A percentile compares a stretch with the other conserved stretches of the same genome.
These are phyloP conservation scores for Collybia nuda DNA, from an alignment of 768 basidiomycete species.

Conservation along the genomic window DNA sequence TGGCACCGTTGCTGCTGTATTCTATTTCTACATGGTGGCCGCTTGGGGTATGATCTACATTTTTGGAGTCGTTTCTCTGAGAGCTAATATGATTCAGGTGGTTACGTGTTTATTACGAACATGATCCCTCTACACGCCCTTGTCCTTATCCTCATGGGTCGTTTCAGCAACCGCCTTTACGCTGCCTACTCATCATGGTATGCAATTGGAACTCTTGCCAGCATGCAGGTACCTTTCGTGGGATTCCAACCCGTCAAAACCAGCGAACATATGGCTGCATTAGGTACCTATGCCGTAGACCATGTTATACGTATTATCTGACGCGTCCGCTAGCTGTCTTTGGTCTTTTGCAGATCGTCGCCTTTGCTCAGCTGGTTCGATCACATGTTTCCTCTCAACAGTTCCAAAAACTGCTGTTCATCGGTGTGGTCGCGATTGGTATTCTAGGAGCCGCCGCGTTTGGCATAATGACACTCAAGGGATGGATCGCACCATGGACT, in stretches of 20 bases:
- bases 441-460: constrained; percentile 72
- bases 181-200: constrained; percentile 98
- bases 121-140: constrained; percentile 98
- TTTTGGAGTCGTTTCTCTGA: not conserved
- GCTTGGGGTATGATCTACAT: constrained; percentile 79
- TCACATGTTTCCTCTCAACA: constrained; percentile 90
- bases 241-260: constrained; percentile 98
- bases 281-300: constrained; percentile 53
- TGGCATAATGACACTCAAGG: constrained; percentile 83
- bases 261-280: constrained; percentile 97
- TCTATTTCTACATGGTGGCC: constrained; percentile 99
- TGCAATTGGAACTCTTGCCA: constrained; percentile 92
- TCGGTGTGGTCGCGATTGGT: constrained; percentile 68
- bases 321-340: constrained; percentile 68
- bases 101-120: constrained; percentile 99
- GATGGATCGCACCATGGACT: constrained; percentile 99
- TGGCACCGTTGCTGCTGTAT: constrained; percentile 87
- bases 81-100: constrained; percentile 48
- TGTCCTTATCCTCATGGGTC: constrained; percentile 94
- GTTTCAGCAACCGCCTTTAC: constrained; percentile 90
- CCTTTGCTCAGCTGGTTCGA: constrained; percentile 87
- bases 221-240: constrained; percentile 99
- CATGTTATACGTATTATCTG: not conserved
- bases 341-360: constrained; percentile 93
- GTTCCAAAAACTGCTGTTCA: constrained; percentile 80